Evolutionary conservation across 2,329 filamentous ascomycete species (phyloP).

Genomic region (Cercospora brassicicola): DNA sequence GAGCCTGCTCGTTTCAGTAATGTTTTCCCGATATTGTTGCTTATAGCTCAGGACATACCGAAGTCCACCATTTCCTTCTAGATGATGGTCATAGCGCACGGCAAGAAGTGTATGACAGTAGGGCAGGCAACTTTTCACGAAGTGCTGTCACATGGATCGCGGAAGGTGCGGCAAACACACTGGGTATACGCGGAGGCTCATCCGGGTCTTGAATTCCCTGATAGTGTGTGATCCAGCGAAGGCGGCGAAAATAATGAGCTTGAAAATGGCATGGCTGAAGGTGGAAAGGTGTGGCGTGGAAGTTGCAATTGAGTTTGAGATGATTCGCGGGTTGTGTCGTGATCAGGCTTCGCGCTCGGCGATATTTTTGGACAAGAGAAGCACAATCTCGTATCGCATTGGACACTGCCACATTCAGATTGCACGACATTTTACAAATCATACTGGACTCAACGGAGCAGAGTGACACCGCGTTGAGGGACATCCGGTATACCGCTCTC

Average conservation of each 20-base stretch:
- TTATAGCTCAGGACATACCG: conserved; percentile 14
- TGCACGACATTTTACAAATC: background rate
- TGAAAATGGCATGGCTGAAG: background rate
- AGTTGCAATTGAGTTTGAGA: background rate
- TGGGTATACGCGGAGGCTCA: background rate
- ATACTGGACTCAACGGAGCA: background rate
- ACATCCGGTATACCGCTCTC: background rate
- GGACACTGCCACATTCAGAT: background rate
- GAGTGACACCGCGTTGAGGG: background rate
- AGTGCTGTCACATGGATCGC: background rate
- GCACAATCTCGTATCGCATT: background rate
- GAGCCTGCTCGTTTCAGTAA: conserved; percentile 25
- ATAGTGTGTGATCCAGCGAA: background rate
- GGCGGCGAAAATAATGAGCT: background rate
- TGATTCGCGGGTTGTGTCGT: background rate
- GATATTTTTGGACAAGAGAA: background rate
- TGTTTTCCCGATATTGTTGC: conserved; percentile 16
- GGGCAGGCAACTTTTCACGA: background rate
- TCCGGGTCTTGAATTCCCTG: background rate
- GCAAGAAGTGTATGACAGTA: background rate
- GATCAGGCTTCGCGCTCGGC: background rate
- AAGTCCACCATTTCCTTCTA: conserved; percentile 21
- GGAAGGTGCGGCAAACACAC: background rate
- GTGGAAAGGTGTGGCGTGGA: background rate
- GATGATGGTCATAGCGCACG: background rate